Percentiles rank a stretch among this genome's conserved stretches.
These are phyloP conservation scores for Heterobasidion annosum DNA, from an alignment of 1,284 basidiomycete species.

Conservation along the genomic window DNA sequence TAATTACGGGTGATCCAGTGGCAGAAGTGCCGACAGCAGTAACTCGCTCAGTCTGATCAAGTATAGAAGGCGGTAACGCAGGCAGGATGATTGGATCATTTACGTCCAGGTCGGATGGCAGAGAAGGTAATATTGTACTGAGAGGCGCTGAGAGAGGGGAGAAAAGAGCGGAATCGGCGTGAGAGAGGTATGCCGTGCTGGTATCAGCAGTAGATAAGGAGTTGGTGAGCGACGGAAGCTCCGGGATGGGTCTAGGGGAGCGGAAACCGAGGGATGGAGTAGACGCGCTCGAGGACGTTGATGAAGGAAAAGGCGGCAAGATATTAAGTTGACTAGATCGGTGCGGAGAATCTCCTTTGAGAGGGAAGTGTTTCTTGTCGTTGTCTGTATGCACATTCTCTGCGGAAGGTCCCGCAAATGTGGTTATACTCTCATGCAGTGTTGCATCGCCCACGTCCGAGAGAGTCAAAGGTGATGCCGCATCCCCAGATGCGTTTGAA, in stretches of 20 bases:
- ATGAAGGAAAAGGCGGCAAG: background rate
- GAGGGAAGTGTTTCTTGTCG: background rate
- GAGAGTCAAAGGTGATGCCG: background rate
- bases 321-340: background rate
- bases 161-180: background rate
- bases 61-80: no score
- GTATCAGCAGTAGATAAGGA: constrained; percentile 10
- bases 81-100: background rate
- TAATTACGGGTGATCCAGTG: constrained; percentile 3
- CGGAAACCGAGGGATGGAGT: background rate
- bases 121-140: background rate
- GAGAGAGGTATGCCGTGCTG: constrained; percentile 1
- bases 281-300: background rate
- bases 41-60: no score
- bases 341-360: background rate
- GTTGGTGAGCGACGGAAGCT: constrained; percentile 11
- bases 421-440: background rate
- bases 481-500: background rate
- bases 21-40: background rate
- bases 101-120: background rate
- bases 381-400: background rate
- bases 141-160: background rate
- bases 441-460: background rate
- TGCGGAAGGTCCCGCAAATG: background rate
- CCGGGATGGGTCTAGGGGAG: constrained; percentile 9